phyloP scores from a whole-genome alignment of 768 basidiomycete species.

The Pleurotus tuber-regium region DNA sequence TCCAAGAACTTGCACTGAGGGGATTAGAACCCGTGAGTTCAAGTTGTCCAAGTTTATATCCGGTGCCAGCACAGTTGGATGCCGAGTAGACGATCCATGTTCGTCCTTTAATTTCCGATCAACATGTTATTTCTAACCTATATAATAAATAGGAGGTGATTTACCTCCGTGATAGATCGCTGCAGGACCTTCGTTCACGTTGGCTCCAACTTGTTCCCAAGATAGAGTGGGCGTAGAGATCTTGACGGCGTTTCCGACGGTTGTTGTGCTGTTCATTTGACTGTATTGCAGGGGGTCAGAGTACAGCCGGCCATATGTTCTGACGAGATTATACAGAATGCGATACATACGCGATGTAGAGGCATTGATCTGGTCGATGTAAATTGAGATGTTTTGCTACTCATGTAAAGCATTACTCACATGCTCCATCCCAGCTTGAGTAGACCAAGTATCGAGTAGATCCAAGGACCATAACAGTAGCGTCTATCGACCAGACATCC shows the following conservation, averaged over 20 bases:
- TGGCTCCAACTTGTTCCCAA: conserved; percentile 30
- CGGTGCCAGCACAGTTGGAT: conserved; percentile 29
- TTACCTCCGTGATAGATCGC: conserved; percentile 25
- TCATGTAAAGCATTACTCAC: conserved; percentile 21
- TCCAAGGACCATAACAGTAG: conserved; percentile 25
- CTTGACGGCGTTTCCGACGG: conserved; percentile 28
- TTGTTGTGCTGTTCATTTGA: conserved; percentile 28
- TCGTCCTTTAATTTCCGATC: conserved; percentile 13
- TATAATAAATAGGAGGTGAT: not conserved
- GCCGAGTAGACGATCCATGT: conserved; percentile 32
- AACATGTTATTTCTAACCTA: not conserved
- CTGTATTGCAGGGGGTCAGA: conserved; percentile 12
- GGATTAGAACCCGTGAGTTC: conserved; percentile 31
- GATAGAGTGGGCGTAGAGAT: conserved; percentile 29
- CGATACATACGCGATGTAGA: conserved; percentile 25
- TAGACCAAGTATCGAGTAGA: conserved; percentile 28
- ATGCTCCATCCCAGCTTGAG: conserved; percentile 29
- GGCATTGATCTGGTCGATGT: conserved; percentile 29
- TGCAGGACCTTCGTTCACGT: conserved; percentile 34
- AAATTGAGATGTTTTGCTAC: too few species aligned
- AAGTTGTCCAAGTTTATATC: conserved; percentile 27
- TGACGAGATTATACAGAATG: not conserved
- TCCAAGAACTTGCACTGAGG: conserved; percentile 28
- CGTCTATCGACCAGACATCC: conserved; percentile 35
- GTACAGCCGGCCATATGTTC: too few species aligned